Base-by-base conservation (phyloP, 495 filamentous ascomycete genomes). In the Lindgomyces ingoldianus region DNA sequence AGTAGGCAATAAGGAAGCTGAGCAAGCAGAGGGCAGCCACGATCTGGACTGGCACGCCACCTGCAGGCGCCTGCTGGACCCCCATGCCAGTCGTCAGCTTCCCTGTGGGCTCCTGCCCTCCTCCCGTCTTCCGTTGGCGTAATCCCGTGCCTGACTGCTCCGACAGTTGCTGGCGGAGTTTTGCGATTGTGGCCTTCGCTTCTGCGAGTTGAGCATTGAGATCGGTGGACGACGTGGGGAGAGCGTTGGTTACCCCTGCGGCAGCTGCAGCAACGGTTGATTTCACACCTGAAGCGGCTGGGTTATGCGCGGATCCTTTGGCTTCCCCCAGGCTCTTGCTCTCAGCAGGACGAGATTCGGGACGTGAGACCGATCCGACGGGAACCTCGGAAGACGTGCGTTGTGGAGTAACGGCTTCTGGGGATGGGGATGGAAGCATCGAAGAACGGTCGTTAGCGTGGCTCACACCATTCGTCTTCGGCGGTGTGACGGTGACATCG, bases 1-100 rank as follows among this genome's bases (percentile, higher is more conserved):
- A 83, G 75, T 96, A 98, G 1, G 90, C 95, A 69, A 98, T 81
- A 73, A 98, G 77, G 78, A 98, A 98, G 78, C 90, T 88, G 59
- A 93, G 62, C 74, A 98, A 79, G 70, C 94, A 98, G 50, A 98
- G 78, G 14, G 80, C 81, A 22, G 94, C 94, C 54, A 89, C 89
- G 53, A 91, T 83, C 74, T 92, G 88, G 46, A 98, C 82, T 0
- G 94, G 87, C n/a, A 98, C 91, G 25, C 93, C 93, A 29, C 86
- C 80, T 42, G 78, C 73, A 12, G 83, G 78, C 60, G 80, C 75
- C 61, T 87, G 84, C 69, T 82, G 81, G 42, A 81, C 65, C 42
- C 81, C 79, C 60, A 83, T 75, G 3, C 81, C 76, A 19, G 78
- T 74, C 27, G 74, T 70, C 29, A 80, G 70, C 18, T 75, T 70